Base-by-base conservation (phyloP, 176 grass and related monocot genomes). In the Lolium perenne region DNA sequence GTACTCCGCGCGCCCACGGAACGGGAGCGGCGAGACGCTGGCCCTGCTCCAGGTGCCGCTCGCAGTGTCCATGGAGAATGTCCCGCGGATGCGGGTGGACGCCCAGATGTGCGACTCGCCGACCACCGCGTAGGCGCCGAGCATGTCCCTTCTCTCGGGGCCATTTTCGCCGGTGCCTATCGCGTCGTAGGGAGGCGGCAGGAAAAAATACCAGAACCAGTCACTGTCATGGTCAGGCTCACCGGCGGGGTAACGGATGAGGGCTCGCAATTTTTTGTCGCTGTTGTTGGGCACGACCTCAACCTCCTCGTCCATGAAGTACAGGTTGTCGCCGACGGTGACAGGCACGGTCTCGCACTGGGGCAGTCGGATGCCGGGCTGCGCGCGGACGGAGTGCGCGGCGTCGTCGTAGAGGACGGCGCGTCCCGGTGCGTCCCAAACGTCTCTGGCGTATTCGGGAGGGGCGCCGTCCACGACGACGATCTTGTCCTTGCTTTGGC, bases 371-470 rank as follows among this genome's bases (percentile, higher is more conserved):
- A 68, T 14, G 64, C 29, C 6, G 64, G 8, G 32, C 64, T 17
- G 64, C 64, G 32, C 14, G 14, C 64, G 64, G 32, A 68, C 29
- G 7, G 64, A 68, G 32, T 38, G 32, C 14, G 29, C 9, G 14
- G 64, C 64, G 14, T 68, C 64, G 64, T 68, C 64, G 64, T 68
- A 68, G 64, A 68, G 15, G 14, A 68, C 32, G 64, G 64, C 29
- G 64, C 32, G 29, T 14, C 29, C 64, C 22, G 10, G 25, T 13
- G 12, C 11, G 20, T 14, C 61, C 23, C 8, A 60, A 10, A 22
- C 7, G 9, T 60, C 15, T 60, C 2, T 8, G 20, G 56, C n/a
- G 17, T 59, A 59, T 21, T 15, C 7, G 12, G 14, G 14, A 16
- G 18, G 7, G 20, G 50, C 57, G 9, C 8, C n/a, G 57, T 60